Evolutionary conservation across 441 rosid genomes (phyloP), one percentile per base, ranked within the genome.

Genomic region (Cnidoscolus chayamansa): DNA sequence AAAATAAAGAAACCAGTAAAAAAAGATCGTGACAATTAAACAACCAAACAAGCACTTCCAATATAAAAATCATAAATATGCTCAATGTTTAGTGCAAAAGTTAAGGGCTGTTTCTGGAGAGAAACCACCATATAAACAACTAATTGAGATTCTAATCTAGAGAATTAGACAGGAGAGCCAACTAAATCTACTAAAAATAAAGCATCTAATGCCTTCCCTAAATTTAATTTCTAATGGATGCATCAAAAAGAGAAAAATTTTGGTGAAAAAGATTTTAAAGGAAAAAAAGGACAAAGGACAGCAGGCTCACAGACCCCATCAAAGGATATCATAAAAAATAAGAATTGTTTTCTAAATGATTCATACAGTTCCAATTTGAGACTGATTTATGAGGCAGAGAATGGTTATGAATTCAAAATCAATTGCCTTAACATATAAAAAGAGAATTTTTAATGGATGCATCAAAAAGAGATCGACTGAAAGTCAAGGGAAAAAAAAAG

Each of bases 241-340:
- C 60, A 49, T 0, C 35, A 65, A 65, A 65, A 65, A 20, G 40
- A 40, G 2, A 12, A 13, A 37, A 12, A 1, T 3, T 35, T 10
- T 19, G 4, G n/a, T 17, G 59, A 48, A 32, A 48, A 58, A 25
- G 25, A 25, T 25, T 25, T 25, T 25, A 25, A 25, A 25, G 25
- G 25, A 25, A 25, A 25, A 25, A 25, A 25, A 25, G 25, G 25
- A 25, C 25, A 25, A 25, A 25, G 25, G 25, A 25, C 25, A 25
- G 25, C 25, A 25, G 25, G 25, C 25, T 25, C 25, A 56, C 8
- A 65, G 48, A 30, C 37, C 11, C 40, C 55, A 64, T 40, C 53
- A 55, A 63, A 54, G 17, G 43, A 51, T 1, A 69, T n/a, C 51
- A 65, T 35, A 35, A 35, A 35, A 69, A 12, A n/a, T 45, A 65